phyloP scores from a whole-genome alignment of 2,329 filamentous ascomycete species.

The Onygenales sp. region DNA sequence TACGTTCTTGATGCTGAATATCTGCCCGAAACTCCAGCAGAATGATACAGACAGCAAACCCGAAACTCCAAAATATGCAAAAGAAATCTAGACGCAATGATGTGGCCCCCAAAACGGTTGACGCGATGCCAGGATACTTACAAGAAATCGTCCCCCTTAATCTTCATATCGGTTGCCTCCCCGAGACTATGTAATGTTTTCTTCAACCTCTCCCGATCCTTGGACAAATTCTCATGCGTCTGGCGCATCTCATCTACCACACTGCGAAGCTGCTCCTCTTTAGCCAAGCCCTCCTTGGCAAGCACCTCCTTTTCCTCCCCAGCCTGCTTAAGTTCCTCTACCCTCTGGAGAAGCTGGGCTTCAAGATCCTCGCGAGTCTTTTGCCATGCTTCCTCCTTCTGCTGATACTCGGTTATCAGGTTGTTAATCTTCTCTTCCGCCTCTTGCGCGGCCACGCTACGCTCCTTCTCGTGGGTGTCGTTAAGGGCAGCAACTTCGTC shows the following conservation, averaged over 20 bases:
- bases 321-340: constrained; percentile 36
- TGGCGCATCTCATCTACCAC: constrained; percentile 34
- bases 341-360: constrained; percentile 28
- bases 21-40: constrained; percentile 11
- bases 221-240: constrained; percentile 41
- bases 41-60: constrained; percentile 5
- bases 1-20: background rate
- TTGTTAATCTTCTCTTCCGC: constrained; percentile 18
- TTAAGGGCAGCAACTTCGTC: constrained; percentile 12
- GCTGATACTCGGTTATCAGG: constrained; percentile 18
- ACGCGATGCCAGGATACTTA: constrained; percentile 28
- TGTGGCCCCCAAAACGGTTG: background rate
- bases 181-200: constrained; percentile 41
- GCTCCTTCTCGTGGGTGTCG: constrained; percentile 11
- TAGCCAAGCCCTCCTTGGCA: constrained; percentile 31
- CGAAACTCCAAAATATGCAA: constrained; percentile 8
- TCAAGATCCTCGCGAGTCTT: constrained; percentile 23
- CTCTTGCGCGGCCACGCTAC: constrained; percentile 12
- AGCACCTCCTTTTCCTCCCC: constrained; percentile 21
- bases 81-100: constrained; percentile 8
- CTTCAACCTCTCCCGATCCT: constrained; percentile 41
- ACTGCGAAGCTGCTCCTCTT: constrained; percentile 37
- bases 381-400: constrained; percentile 25
- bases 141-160: constrained; percentile 41
- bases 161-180: constrained; percentile 43